Percentiles rank a stretch among this genome's conserved stretches.
These are phyloP conservation scores for Diaporthe velutina DNA, from an alignment of 2,329 filamentous ascomycete genomes.

Conservation along the genomic window DNA sequence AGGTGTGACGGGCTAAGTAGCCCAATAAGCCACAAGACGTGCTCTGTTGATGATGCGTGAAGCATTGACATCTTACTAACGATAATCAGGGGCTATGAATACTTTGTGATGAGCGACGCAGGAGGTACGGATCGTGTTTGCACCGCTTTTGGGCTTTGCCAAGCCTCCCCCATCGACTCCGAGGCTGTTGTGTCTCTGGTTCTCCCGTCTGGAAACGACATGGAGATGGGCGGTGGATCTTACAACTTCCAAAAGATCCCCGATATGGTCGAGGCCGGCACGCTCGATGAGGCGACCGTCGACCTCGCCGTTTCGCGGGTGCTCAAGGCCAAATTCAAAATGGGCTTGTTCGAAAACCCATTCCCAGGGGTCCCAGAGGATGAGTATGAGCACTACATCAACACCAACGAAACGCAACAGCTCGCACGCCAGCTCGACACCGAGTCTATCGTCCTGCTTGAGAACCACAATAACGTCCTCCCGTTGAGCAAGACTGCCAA, in stretches of 20 bases:
- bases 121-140: constrained; percentile 79
- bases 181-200: constrained; percentile 71
- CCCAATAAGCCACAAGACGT: neutral
- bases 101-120: constrained; percentile 74
- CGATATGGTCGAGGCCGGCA: constrained; percentile 71
- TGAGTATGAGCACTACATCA: constrained; percentile 69
- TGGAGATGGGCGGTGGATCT: constrained; percentile 83
- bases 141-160: constrained; percentile 73
- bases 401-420: constrained; percentile 69
- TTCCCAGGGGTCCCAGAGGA: constrained; percentile 70
- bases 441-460: constrained; percentile 72
- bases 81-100: constrained; percentile 68
- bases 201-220: constrained; percentile 77
- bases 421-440: constrained; percentile 74
- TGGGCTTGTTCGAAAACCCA: constrained; percentile 79
- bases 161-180: constrained; percentile 70
- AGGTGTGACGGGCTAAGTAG: neutral
- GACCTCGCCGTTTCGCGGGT: constrained; percentile 75
- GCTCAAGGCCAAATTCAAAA: constrained; percentile 75
- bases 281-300: constrained; percentile 70
- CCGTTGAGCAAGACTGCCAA: constrained; percentile 74
- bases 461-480: constrained; percentile 67
- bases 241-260: constrained; percentile 79
- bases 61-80: neutral
- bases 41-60: neutral